Evolutionary conservation across 495 filamentous ascomycete species (phyloP).

Genomic region (Hypoxylon lenormandii): DNA sequence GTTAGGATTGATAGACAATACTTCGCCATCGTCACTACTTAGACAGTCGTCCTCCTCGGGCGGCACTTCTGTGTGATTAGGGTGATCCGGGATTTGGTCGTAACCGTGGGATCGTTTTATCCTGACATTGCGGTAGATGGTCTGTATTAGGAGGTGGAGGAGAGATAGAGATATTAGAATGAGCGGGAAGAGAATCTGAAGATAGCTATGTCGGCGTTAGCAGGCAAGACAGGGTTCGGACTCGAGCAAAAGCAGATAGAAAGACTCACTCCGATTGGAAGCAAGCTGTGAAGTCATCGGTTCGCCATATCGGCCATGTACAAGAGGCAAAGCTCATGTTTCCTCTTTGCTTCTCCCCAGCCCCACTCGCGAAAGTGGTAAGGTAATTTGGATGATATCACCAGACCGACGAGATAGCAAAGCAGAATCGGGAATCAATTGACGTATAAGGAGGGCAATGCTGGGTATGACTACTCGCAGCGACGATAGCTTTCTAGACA

Average conservation of each 20-base stretch:
- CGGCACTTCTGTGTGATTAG: constrained; percentile 62
- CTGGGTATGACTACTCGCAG: constrained; percentile 21
- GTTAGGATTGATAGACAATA: constrained; percentile 59
- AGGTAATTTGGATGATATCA: constrained; percentile 33
- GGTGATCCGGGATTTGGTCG: constrained; percentile 59
- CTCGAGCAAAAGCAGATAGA: constrained; percentile 14
- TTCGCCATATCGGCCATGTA: constrained; percentile 80
- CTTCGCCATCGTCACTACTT: constrained; percentile 73
- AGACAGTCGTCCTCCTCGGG: constrained; percentile 58
- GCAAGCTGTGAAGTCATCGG: constrained; percentile 88
- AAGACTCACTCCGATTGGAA: constrained; percentile 84
- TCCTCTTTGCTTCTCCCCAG: constrained; percentile 37
- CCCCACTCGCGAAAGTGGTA: constrained; percentile 45
- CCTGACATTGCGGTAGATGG: constrained; percentile 60
- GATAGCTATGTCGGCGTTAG: constrained; percentile 70
- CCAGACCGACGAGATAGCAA: constrained; percentile 28
- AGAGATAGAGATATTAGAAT: constrained; percentile 76
- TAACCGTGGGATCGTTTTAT: constrained; percentile 64
- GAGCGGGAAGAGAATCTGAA: constrained; percentile 85
- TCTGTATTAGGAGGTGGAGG: constrained; percentile 70
- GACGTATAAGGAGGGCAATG: constrained; percentile 1
- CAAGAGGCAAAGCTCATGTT: constrained; percentile 76
- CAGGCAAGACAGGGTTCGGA: constrained; percentile 12
- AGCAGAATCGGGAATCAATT: constrained; percentile 20
- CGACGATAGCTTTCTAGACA: constrained; percentile 1